These are phyloP conservation scores for Rhizomucor pusillus DNA, from an alignment of 371 early-diverging fungal species.

Conservation along the genomic window DNA sequence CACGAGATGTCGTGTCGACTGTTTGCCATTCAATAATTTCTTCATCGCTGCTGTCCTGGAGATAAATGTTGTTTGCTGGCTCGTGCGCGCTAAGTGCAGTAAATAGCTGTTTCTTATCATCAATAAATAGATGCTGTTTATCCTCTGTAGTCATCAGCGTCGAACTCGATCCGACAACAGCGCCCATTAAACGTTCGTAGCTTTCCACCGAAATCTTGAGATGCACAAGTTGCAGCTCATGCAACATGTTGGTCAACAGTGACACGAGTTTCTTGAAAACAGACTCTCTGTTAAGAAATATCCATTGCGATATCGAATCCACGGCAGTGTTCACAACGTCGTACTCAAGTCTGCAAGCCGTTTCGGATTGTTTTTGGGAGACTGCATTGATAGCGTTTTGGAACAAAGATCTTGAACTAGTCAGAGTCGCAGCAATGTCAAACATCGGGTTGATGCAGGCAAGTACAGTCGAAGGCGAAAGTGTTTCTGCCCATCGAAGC, in stretches of 20 bases:
- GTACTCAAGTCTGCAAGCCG: not conserved
- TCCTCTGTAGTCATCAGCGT: conserved; percentile 24
- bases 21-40: conserved; percentile 38
- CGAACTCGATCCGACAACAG: conserved; percentile 32
- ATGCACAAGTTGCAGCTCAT: conserved; percentile 21
- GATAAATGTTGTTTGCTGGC: conserved; percentile 33
- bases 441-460: conserved; percentile 27
- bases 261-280: conserved; percentile 31
- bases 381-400: conserved; percentile 14
- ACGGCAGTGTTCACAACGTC: conserved; percentile 16
- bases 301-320: conserved; percentile 45
- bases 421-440: conserved; percentile 25
- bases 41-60: conserved; percentile 46
- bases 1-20: conserved; percentile 9
- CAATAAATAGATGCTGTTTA: conserved; percentile 20
- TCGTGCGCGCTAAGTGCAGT: conserved; percentile 36
- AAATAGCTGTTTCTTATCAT: conserved; percentile 29
- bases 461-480: conserved; percentile 29
- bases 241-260: conserved; percentile 19
- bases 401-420: conserved; percentile 20
- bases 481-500: conserved; percentile 31
- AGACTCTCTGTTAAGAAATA: conserved; percentile 37
- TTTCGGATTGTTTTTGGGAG: too few species aligned
- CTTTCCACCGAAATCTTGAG: conserved; percentile 33
- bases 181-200: conserved; percentile 37